Percentiles rank a stretch among this genome's conserved stretches.
Evolutionary conservation across 1,284 basidiomycete genomes (phyloP).

Genomic region (Ustanciosporium gigantosporum): DNA sequence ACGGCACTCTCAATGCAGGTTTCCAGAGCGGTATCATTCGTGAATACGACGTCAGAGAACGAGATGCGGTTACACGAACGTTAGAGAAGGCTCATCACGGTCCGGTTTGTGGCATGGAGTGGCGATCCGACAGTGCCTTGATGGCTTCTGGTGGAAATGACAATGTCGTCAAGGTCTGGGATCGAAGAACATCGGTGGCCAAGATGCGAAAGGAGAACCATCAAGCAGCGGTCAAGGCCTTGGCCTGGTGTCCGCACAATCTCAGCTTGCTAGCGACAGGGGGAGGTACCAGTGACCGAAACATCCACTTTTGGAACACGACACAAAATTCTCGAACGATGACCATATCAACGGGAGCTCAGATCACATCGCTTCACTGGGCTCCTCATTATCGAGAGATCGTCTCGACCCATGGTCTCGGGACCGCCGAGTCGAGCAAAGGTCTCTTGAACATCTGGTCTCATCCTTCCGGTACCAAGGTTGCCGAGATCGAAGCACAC

Average conservation of each 20-base stretch:
- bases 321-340: slow-evolving; percentile 54
- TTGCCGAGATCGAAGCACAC: slow-evolving; percentile 58
- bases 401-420: slow-evolving; percentile 80
- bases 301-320: slow-evolving; percentile 81
- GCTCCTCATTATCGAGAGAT: slow-evolving; percentile 87
- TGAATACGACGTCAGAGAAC: slow-evolving; percentile 56
- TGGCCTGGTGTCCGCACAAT: slow-evolving; percentile 98
- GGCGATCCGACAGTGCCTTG: slow-evolving; percentile 66
- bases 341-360: slow-evolving; percentile 65
- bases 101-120: slow-evolving; percentile 56
- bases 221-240: slow-evolving; percentile 65
- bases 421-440: slow-evolving; percentile 42
- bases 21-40: slow-evolving; percentile 55
- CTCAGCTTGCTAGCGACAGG: slow-evolving; percentile 87
- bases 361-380: slow-evolving; percentile 91
- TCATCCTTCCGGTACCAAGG: slow-evolving; percentile 51
- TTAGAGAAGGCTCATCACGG: slow-evolving; percentile 54
- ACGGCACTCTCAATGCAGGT: slow-evolving; percentile 54
- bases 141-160: slow-evolving; percentile 95
- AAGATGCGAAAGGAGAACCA: slow-evolving; percentile 80
- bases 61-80: slow-evolving; percentile 49
- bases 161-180: slow-evolving; percentile 92
- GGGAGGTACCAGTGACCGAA: slow-evolving; percentile 91
- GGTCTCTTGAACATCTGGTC: slow-evolving; percentile 56
- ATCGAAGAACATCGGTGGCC: slow-evolving; percentile 83